Evolutionary conservation across 306 rosid genomes (phyloP).

Genomic region (Castanea crenata): DNA sequence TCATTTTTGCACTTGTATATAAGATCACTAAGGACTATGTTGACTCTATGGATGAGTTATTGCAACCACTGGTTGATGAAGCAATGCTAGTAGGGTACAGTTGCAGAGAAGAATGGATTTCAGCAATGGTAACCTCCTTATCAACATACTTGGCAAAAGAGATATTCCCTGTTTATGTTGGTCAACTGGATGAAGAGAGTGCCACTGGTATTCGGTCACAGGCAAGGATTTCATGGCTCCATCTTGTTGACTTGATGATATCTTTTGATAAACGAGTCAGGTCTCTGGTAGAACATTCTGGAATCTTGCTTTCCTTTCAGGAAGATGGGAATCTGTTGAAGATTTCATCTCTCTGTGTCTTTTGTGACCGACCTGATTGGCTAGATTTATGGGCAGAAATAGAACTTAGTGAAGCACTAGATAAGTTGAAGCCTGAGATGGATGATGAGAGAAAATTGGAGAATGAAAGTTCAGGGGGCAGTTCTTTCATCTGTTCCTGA

Average conservation of each 20-base stretch:
- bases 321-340: conserved; percentile 52
- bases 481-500: conserved; percentile 51
- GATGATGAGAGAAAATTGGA: conserved; percentile 75
- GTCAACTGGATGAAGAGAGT: conserved; percentile 55
- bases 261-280: conserved; percentile 83
- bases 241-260: conserved; percentile 91
- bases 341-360: conserved; percentile 74
- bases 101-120: conserved; percentile 97
- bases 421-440: conserved; percentile 54
- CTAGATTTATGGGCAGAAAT: conserved; percentile 93
- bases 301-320: conserved; percentile 60
- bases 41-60: conserved; percentile 75
- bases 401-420: conserved; percentile 68
- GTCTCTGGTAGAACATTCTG: conserved; percentile 74
- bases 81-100: conserved; percentile 83
- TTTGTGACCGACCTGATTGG: conserved; percentile 92
- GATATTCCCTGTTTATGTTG: conserved; percentile 65
- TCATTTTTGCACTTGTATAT: conserved; percentile 80
- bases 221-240: conserved; percentile 72
- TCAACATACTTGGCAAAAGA: conserved; percentile 82
- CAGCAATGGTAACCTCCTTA: conserved; percentile 80
- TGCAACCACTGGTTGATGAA: conserved; percentile 94
- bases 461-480: conserved; percentile 52
- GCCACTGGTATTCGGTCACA: conserved; percentile 39
- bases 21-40: conserved; percentile 84